Percentiles rank a stretch among this genome's conserved stretches.
Evolutionary conservation across 345 rosid genomes (phyloP).

Genomic region (Gossypium herbaceum): DNA sequence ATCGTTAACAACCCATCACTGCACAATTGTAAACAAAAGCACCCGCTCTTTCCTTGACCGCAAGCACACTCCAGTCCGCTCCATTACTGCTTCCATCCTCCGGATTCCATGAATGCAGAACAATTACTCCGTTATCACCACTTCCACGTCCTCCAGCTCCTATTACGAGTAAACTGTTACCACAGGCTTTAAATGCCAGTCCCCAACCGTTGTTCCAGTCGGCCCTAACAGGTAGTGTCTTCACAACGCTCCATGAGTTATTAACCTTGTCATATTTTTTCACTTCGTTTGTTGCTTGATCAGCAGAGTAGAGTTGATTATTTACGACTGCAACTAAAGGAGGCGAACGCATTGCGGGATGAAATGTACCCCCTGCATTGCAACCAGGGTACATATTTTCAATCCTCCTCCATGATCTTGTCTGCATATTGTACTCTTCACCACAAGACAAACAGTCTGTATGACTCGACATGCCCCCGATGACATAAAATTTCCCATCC

Average conservation of each 20-base stretch:
- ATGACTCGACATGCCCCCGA: constrained; percentile 39
- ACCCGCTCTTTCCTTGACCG: constrained; percentile 34
- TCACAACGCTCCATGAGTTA: constrained; percentile 37
- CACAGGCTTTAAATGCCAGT: constrained; percentile 41
- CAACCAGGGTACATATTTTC: constrained; percentile 33
- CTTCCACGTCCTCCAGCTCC: constrained; percentile 34
- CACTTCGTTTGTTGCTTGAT: constrained; percentile 37
- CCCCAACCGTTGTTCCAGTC: constrained; percentile 48
- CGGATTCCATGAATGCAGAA: constrained; percentile 40
- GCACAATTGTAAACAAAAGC: constrained; percentile 47
- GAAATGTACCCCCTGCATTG: constrained; percentile 20
- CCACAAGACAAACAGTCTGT: constrained; percentile 33
- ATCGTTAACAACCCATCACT: constrained; percentile 39
- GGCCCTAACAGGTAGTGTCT: constrained; percentile 35
- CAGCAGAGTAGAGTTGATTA: constrained; percentile 39
- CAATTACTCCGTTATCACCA: constrained; percentile 30
- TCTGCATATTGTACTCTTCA: constrained; percentile 41
- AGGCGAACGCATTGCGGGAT: constrained; percentile 41
- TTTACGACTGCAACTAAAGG: constrained; percentile 45
- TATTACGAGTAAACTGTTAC: constrained; percentile 32
- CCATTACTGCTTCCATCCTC: constrained; percentile 18
- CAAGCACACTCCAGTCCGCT: constrained; percentile 37
- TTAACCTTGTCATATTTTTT: constrained; percentile 36
- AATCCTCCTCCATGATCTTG: constrained; percentile 40
- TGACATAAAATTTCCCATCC: constrained; percentile 42